These are phyloP conservation scores for Scedosporium boydii DNA, from an alignment of 2,329 filamentous ascomycete species.

Conservation along the genomic window DNA sequence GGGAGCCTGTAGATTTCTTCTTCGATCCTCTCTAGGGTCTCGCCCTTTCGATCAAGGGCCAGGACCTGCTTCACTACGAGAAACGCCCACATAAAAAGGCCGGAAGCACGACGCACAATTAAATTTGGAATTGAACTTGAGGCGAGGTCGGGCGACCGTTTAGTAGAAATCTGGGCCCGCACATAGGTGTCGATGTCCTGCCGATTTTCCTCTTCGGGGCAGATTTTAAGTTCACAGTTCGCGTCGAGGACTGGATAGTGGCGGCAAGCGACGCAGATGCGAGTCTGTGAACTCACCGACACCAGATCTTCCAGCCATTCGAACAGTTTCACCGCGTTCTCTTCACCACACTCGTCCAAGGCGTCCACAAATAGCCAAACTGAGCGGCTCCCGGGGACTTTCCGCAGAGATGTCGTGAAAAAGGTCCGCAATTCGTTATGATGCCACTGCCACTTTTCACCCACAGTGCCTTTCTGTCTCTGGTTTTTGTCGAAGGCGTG, in stretches of 20 bases:
- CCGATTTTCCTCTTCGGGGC: conserved; percentile 19
- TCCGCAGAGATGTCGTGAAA: conserved; percentile 13
- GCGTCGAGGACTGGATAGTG: conserved; percentile 18
- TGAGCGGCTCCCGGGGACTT: conserved; percentile 10
- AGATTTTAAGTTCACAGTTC: conserved; percentile 15
- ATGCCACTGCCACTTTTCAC: conserved; percentile 19
- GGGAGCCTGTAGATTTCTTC: conserved; percentile 13
- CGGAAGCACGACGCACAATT: conserved; percentile 17
- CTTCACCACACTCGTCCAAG: conserved; percentile 22
- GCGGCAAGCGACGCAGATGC: conserved; percentile 23
- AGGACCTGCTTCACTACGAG: conserved; percentile 17
- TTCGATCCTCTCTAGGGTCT: conserved; percentile 12
- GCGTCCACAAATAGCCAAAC: conserved; percentile 24
- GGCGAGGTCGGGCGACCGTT: background rate
- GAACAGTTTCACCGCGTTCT: conserved; percentile 13
- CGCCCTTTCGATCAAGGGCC: conserved; percentile 9
- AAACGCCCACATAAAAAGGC: conserved; percentile 27
- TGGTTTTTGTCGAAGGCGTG: conserved; percentile 9
- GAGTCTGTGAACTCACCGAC: conserved; percentile 7
- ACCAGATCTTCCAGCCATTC: conserved; percentile 9
- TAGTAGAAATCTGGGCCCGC: conserved; percentile 10
- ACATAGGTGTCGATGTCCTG: conserved; percentile 18
- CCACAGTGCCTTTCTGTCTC: conserved; percentile 7
- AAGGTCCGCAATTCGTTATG: conserved; percentile 12
- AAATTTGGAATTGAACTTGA: conserved; percentile 6